Conservation (phyloP, 164 flowering plant species). For the Dillenia suffruticosa region DNA sequence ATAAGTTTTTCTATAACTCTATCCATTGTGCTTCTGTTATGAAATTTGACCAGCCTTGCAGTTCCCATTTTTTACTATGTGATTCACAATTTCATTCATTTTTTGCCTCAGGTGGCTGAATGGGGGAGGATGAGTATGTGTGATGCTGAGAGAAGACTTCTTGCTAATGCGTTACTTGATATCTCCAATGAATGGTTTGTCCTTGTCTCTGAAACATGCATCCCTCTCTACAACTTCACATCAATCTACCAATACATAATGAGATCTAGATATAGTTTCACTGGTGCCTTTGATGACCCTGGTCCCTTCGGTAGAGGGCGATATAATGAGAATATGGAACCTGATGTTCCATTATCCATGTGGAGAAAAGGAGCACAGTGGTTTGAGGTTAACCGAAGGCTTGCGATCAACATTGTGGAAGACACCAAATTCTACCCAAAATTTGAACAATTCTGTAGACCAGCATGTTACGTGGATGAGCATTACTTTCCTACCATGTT, state of each 20-base stretch:
- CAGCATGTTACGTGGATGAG: constrained; percentile 32
- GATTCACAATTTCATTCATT: neutral
- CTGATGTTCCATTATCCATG: constrained; percentile 18
- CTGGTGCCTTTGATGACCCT: constrained; percentile 27
- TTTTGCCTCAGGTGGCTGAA: constrained; percentile 20
- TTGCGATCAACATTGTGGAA: constrained; percentile 21
- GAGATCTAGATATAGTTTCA: constrained; percentile 23
- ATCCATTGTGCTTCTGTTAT: neutral
- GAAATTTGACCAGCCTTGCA: neutral
- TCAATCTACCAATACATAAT: constrained; percentile 27
- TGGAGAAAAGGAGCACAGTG: constrained; percentile 47
- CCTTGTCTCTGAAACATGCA: constrained; percentile 41
- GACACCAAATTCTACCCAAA: constrained; percentile 19
- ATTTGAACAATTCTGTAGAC: constrained; percentile 18
- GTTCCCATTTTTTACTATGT: neutral
- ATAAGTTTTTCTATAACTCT: too few relatives aligned
- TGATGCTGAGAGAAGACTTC: constrained; percentile 40
- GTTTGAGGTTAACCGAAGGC: constrained; percentile 24
- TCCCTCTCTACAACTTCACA: constrained; percentile 40
- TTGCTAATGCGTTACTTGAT: constrained; percentile 41
- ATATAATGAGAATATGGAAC: constrained; percentile 28
- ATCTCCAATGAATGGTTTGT: constrained; percentile 32
- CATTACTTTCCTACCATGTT: constrained; percentile 34
- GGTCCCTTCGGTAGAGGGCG: constrained; percentile 38
- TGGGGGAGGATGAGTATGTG: constrained; percentile 38